phyloP scores from a whole-genome alignment of 768 basidiomycete species.

The Pisolithus microcarpus region DNA sequence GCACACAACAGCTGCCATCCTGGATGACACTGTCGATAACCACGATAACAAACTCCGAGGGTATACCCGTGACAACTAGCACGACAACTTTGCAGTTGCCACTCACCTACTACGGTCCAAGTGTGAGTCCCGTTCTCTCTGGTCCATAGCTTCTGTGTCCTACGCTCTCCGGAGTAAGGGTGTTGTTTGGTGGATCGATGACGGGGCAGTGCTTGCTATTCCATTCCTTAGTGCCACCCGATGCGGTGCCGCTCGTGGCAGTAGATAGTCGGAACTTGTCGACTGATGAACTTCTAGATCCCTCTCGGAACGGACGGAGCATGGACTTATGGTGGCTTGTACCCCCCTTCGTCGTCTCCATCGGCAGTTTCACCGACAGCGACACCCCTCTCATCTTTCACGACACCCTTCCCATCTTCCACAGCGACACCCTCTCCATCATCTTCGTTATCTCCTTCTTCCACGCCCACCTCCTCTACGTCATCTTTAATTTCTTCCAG shows the following conservation, averaged over 20 bases:
- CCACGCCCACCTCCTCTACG: slow-evolving; percentile 14
- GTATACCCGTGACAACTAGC: slow-evolving; percentile 47
- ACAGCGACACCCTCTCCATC: slow-evolving; percentile 26
- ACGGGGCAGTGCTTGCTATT: neutral
- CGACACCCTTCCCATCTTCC: slow-evolving; percentile 15
- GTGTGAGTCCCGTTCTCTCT: slow-evolving; percentile 43
- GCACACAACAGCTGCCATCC: slow-evolving; percentile 61
- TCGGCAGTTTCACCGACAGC: slow-evolving; percentile 20
- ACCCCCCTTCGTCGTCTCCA: slow-evolving; percentile 45
- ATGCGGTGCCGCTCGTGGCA: neutral
- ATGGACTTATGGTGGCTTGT: slow-evolving; percentile 72
- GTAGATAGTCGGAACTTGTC: slow-evolving; percentile 5
- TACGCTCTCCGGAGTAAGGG: neutral
- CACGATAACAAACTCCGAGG: slow-evolving; percentile 45
- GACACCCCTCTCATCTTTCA: slow-evolving; percentile 23
- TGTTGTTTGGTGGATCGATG: neutral
- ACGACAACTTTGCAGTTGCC: slow-evolving; percentile 59
- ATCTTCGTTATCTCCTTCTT: slow-evolving; percentile 14
- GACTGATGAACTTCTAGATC: slow-evolving; percentile 42
- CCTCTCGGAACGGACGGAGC: slow-evolving; percentile 55
- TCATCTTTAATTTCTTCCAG: slow-evolving; percentile 25
- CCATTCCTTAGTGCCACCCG: neutral
- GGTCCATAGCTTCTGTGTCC: neutral
- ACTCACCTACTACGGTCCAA: slow-evolving; percentile 76
- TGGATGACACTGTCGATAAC: slow-evolving; percentile 60